A percentile compares a stretch with the other conserved stretches of the same genome.
These are phyloP conservation scores for Cardamine chenopodiifolia DNA, from an alignment of 345 rosid species.

Conservation along the genomic window DNA sequence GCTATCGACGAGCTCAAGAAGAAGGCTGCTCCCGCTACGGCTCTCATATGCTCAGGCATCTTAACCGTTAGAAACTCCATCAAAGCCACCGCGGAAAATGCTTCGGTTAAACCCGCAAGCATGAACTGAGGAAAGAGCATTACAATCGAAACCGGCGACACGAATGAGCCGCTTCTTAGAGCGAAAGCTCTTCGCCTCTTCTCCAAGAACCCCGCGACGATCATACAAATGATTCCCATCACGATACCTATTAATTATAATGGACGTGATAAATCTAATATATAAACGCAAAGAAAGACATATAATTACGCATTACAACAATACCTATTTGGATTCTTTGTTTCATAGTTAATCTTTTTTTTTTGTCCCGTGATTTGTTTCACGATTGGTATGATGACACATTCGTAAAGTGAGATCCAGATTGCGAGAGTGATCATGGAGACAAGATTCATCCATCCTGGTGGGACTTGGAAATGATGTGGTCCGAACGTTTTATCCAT, in stretches of 20 bases:
- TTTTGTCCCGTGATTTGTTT: slow-evolving; percentile 41
- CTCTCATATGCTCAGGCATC: slow-evolving; percentile 77
- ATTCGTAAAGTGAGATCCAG: slow-evolving; percentile 69
- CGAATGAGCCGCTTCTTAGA: slow-evolving; percentile 45
- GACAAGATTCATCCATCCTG: slow-evolving; percentile 67
- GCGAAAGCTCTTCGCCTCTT: slow-evolving; percentile 52
- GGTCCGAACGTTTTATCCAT: slow-evolving; percentile 48
- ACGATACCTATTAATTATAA: slow-evolving; percentile 38
- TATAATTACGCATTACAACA: background rate
- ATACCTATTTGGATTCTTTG: slow-evolving; percentile 58
- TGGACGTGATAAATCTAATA: background rate
- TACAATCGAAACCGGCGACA: slow-evolving; percentile 49
- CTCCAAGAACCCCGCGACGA: slow-evolving; percentile 58
- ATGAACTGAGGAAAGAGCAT: slow-evolving; percentile 66
- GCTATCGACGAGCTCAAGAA: slow-evolving; percentile 63
- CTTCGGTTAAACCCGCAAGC: slow-evolving; percentile 65
- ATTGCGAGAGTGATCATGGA: slow-evolving; percentile 64
- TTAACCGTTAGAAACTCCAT: slow-evolving; percentile 72
- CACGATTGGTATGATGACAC: slow-evolving; percentile 44
- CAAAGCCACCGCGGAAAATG: slow-evolving; percentile 66
- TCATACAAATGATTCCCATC: slow-evolving; percentile 57
- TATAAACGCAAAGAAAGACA: background rate
- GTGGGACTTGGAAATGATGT: slow-evolving; percentile 51
- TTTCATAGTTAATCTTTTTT: slow-evolving; percentile 48
- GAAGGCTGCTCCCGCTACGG: slow-evolving; percentile 70